Evolutionary conservation across 2,329 filamentous ascomycete species (phyloP).

Genomic region (Trichophyton benhamiae): DNA sequence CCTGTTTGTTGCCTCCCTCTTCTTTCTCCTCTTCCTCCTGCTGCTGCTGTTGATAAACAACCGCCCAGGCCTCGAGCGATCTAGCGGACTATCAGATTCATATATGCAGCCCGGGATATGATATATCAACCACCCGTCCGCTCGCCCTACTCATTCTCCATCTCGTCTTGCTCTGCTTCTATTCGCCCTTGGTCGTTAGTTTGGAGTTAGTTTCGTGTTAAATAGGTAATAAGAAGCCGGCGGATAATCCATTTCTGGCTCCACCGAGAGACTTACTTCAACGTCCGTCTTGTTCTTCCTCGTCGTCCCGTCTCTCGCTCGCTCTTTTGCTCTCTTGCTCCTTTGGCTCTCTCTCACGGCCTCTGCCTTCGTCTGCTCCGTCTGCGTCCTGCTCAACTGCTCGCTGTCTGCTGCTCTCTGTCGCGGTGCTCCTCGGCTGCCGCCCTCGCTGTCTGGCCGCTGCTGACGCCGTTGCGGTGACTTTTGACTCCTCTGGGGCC

Average conservation of each 20-base stretch:
- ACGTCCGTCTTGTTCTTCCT: background rate
- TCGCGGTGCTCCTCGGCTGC: background rate
- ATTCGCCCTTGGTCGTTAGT: background rate
- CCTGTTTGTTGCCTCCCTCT: background rate
- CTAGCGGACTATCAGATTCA: background rate
- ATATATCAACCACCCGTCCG: background rate
- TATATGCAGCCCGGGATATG: background rate
- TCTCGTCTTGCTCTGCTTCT: background rate
- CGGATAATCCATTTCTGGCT: conserved; percentile 1
- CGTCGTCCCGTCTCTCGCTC: background rate
- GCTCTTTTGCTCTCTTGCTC: background rate
- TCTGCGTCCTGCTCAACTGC: background rate
- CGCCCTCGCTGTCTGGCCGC: background rate
- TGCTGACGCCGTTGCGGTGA: too few species aligned
- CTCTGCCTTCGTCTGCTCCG: background rate
- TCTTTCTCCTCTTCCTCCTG: background rate
- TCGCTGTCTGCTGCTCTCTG: background rate
- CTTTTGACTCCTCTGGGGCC: too few species aligned
- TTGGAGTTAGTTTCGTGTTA: conserved; percentile 4
- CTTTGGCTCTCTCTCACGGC: too few species aligned
- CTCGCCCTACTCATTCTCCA: background rate
- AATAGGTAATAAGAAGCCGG: background rate
- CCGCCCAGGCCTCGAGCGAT: background rate
- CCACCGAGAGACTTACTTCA: conserved; percentile 1
- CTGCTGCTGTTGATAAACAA: background rate